Percentiles rank a stretch among this genome's conserved stretches.
Evolutionary conservation across 75 land plant genomes (phyloP).

Genomic region (Pseudotsuga menziesii): DNA sequence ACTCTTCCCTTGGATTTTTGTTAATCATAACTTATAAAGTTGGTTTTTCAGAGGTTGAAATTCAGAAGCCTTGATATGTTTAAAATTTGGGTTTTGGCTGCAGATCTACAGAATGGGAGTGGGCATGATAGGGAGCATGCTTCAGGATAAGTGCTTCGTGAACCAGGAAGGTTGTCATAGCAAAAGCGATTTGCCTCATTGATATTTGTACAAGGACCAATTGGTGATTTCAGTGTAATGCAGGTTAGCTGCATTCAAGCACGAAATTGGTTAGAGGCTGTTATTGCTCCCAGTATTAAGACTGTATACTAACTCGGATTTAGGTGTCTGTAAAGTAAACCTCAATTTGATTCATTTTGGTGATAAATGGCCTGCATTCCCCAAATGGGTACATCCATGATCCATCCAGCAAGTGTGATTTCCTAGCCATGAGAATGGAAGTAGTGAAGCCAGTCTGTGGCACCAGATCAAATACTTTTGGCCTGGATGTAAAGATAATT

Average conservation of each 20-base stretch:
- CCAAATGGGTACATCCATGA: slow-evolving; percentile 6
- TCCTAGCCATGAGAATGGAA: neutral
- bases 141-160: neutral
- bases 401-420: slow-evolving; percentile 1
- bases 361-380: neutral
- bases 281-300: neutral
- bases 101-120: slow-evolving; percentile 8
- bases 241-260: slow-evolving; percentile 5
- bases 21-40: neutral
- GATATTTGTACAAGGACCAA: slow-evolving; percentile 8
- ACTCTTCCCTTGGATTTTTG: neutral
- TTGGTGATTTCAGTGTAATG: slow-evolving; percentile 5
- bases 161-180: neutral
- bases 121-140: slow-evolving; percentile 3
- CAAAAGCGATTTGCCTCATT: neutral
- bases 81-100: neutral
- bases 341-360: neutral
- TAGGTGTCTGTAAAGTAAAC: slow-evolving; percentile 10
- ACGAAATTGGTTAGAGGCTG: neutral
- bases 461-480: slow-evolving; percentile 5
- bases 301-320: neutral
- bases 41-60: neutral
- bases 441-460: neutral
- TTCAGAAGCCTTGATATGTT: neutral
- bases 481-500: slow-evolving; percentile 10